Base-by-base conservation (phyloP, 1,139 yeast species). In the Geotrichum carabidarum region DNA sequence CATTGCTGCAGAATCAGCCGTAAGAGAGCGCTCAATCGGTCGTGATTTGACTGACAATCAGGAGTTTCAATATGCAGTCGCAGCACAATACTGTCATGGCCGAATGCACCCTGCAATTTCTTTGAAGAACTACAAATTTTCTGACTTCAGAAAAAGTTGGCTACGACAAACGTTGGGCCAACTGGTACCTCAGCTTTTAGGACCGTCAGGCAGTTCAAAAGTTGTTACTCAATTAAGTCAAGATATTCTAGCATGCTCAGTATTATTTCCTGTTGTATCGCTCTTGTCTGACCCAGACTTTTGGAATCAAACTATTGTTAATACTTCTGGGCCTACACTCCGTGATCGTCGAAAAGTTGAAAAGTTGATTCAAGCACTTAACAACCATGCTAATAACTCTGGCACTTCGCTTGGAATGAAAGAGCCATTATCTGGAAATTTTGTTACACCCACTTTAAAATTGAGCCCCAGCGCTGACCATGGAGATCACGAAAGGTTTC, bases 331-430 rank as follows among this genome's bases (percentile, higher is more conserved):
- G 0, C 80, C 79, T 35, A 79, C 84, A 30, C 74, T 91, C 64
- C 83, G 82, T 59, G 94, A 89, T 63, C 76, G 91, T 58, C 80
- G 80, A 42, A 90, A 87, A 63, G 95, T 90, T 0, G 81, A 84
- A 59, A 80, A 82, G 60, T 75, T 90, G 15, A 73, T 95, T 58
- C 81, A 80, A 15, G 88, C 87, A 0, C 73, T 91, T 48, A 85
- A 83, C 59, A 78, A 81, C 59, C 91, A 86, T 60, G 78, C 88
- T 57, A 66, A 60, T 11, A 44, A 44, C 44, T 22, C 30, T 55
- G 14, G 47, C 27, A 11, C 48, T 36, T 22, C 17, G 14, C 14
- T 30, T 44, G 53, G 34, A 42, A 31, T 22, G 53, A 43, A 27
- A 52, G 47, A 31, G 36, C 44, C 34, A 30, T 18, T 41, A 48